These are phyloP conservation scores for Backusella tuberculispora DNA, from an alignment of 192 early-diverging fungal genomes.

Conservation along the genomic window DNA sequence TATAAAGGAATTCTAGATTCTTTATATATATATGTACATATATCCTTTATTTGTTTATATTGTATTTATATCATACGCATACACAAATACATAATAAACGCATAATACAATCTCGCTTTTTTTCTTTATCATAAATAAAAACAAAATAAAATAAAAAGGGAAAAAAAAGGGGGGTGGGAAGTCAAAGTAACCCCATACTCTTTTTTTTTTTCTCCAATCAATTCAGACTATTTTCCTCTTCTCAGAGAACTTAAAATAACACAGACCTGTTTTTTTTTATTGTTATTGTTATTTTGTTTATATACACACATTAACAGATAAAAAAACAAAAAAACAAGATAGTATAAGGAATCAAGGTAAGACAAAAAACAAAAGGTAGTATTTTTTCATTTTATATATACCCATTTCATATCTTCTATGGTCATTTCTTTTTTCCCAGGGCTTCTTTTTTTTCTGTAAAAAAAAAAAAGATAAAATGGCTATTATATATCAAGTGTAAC, in stretches of 20 bases:
- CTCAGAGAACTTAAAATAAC: neutral
- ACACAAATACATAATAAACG: neutral
- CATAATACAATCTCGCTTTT: too few species aligned
- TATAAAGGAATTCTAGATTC: conserved; percentile 7
- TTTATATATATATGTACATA: neutral
- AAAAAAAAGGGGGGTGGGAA: neutral
- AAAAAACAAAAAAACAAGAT: neutral
- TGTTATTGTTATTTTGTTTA: too few species aligned
- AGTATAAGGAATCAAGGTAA: too few species aligned
- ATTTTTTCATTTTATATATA: too few species aligned
- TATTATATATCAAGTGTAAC: neutral
- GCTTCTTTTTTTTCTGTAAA: neutral
- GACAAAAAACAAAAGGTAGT: too few species aligned
- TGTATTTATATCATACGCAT: neutral
- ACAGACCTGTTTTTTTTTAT: conserved; percentile 6
- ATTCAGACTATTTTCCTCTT: neutral
- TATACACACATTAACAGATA: neutral
- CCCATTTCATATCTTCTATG: too few species aligned
- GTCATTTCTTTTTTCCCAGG: neutral
- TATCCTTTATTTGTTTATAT: too few species aligned
- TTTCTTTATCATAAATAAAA: neutral
- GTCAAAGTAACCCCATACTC: neutral
- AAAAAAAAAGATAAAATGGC: neutral
- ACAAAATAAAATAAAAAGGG: neutral
- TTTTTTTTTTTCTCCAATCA: neutral